phyloP scores from a whole-genome alignment of 768 basidiomycete genomes.

The Plicaturopsis crispa region DNA sequence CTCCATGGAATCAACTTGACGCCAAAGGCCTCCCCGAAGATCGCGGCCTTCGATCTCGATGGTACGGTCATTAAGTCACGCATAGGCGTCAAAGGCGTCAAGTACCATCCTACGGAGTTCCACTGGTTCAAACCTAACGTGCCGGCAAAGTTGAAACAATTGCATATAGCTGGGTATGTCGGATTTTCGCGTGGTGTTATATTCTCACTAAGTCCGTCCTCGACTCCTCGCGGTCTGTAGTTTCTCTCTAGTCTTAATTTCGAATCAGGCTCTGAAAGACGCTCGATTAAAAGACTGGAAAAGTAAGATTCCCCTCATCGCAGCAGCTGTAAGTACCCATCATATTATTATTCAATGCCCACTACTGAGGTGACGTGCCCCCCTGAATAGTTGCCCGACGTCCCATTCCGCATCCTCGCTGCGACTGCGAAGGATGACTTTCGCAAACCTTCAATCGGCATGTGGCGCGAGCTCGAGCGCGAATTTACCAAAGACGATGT shows the following conservation, averaged over 20 bases:
- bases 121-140: conserved; percentile 70
- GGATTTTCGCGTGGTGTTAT: background rate
- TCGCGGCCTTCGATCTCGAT: conserved; percentile 63
- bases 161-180: conserved; percentile 54
- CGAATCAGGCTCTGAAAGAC: conserved; percentile 66
- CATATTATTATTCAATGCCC: background rate
- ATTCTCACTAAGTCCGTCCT: background rate
- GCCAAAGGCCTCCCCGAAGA: conserved; percentile 26
- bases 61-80: conserved; percentile 53
- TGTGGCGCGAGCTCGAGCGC: conserved; percentile 69
- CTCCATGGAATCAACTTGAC: conserved; percentile 23
- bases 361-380: background rate
- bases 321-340: conserved; percentile 51
- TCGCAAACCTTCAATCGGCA: conserved; percentile 83
- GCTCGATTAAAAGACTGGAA: conserved; percentile 58
- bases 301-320: conserved; percentile 56
- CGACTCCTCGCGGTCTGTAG: conserved; percentile 33
- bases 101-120: conserved; percentile 28
- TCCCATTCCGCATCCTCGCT: conserved; percentile 76
- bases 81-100: conserved; percentile 29
- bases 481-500: conserved; percentile 52
- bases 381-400: conserved; percentile 61
- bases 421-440: conserved; percentile 69
- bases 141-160: conserved; percentile 51
- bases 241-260: conserved; percentile 66